phyloP scores from a whole-genome alignment of 495 filamentous ascomycete genomes.

The Aspergillus steynii region DNA sequence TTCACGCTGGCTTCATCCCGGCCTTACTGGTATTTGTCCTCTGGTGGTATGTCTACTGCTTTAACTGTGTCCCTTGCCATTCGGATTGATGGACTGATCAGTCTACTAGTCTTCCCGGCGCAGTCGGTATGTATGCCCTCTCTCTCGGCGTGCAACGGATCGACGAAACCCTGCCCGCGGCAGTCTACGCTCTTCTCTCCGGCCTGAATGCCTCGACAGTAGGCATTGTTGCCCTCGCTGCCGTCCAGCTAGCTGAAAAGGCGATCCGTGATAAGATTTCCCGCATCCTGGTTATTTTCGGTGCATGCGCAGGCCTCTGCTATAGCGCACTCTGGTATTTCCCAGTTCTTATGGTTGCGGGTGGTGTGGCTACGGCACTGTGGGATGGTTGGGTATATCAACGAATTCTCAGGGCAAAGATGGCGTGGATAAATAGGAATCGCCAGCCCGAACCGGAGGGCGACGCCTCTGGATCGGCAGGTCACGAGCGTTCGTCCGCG shows the following conservation, averaged over 20 bases:
- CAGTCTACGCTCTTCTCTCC: conserved; percentile 74
- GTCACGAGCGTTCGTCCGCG: neutral
- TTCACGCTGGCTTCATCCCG: conserved; percentile 62
- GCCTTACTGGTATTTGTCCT: conserved; percentile 66
- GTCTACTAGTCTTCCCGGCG: conserved; percentile 63
- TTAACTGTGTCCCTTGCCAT: neutral
- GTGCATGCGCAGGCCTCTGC: conserved; percentile 66
- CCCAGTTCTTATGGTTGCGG: conserved; percentile 66
- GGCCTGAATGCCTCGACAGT: conserved; percentile 79
- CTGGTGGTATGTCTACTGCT: conserved; percentile 55
- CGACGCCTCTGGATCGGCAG: conserved; percentile 1
- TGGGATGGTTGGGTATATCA: conserved; percentile 62
- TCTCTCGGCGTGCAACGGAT: conserved; percentile 67
- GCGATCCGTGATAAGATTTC: conserved; percentile 74
- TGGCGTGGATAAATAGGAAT: conserved; percentile 23
- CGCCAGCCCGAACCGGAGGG: conserved; percentile 10
- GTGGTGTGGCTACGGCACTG: conserved; percentile 52
- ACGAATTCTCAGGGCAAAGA: conserved; percentile 26
- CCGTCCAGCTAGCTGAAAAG: conserved; percentile 71
- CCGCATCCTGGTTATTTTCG: conserved; percentile 67
- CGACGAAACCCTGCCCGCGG: conserved; percentile 56
- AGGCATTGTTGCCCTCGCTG: conserved; percentile 76
- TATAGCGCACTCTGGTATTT: conserved; percentile 87
- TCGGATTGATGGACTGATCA: conserved; percentile 7
- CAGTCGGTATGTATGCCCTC: conserved; percentile 73